These are phyloP conservation scores for Hypoxylon sp. DNA, from an alignment of 2,329 filamentous ascomycete genomes.

Conservation along the genomic window DNA sequence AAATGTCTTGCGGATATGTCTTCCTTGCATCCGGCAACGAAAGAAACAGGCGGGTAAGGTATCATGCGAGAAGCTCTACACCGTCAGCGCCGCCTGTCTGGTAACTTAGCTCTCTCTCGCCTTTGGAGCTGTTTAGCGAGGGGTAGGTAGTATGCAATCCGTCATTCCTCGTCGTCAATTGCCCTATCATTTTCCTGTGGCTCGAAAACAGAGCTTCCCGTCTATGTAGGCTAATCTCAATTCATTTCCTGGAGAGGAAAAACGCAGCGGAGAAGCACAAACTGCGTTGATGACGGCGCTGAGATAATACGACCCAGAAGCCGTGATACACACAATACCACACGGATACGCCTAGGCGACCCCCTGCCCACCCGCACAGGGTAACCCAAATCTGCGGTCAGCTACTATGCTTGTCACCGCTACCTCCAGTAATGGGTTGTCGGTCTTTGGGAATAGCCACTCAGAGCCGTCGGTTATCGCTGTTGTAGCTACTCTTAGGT, in stretches of 20 bases:
- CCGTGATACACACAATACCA: slow-evolving; percentile 38
- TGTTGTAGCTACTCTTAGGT: slow-evolving; percentile 27
- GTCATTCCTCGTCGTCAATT: slow-evolving; percentile 25
- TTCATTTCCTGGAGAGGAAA: slow-evolving; percentile 17
- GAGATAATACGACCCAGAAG: slow-evolving; percentile 37
- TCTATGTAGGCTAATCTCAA: slow-evolving; percentile 15
- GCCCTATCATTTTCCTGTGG: slow-evolving; percentile 24
- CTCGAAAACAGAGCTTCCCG: slow-evolving; percentile 4
- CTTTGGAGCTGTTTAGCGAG: slow-evolving; percentile 30
- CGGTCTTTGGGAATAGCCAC: slow-evolving; percentile 31
- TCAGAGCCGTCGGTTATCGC: slow-evolving; percentile 19
- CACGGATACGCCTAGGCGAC: slow-evolving; percentile 40
- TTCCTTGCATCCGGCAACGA: slow-evolving; percentile 40
- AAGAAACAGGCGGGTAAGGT: slow-evolving; percentile 9
- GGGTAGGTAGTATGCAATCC: not conserved
- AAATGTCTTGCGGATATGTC: slow-evolving; percentile 36
- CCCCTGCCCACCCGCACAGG: slow-evolving; percentile 37
- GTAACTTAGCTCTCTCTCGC: slow-evolving; percentile 11
- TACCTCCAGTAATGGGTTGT: slow-evolving; percentile 28
- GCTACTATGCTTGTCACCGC: slow-evolving; percentile 45
- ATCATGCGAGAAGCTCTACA: slow-evolving; percentile 33
- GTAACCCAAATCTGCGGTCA: slow-evolving; percentile 47
- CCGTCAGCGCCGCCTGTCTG: slow-evolving; percentile 26
- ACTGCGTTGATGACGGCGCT: slow-evolving; percentile 34
- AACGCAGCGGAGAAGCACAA: slow-evolving; percentile 34